A percentile compares a stretch with the other conserved stretches of the same genome.
Conservation (phyloP, 257 asterid genomes). For the Solanum bulbocastanum region DNA sequence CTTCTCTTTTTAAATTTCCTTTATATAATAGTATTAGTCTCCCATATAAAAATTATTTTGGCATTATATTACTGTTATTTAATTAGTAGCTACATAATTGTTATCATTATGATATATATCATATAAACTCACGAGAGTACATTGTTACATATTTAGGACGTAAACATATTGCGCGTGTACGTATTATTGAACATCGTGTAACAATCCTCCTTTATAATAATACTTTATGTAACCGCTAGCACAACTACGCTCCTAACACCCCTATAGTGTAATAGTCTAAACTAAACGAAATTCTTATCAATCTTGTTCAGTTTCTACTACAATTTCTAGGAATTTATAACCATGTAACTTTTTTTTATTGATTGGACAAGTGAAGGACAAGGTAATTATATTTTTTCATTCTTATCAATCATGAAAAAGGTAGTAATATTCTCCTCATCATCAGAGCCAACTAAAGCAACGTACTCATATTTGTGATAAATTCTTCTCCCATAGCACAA, state of each 20-base stretch:
- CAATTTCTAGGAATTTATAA: not conserved
- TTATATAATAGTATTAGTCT: not conserved
- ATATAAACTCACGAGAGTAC: no score
- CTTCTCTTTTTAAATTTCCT: not conserved
- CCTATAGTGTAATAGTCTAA: not conserved
- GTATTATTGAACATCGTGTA: no score
- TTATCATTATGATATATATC: not conserved
- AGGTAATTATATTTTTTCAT: not conserved
- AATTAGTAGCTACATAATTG: not conserved
- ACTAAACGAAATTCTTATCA: not conserved
- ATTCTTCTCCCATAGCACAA: not conserved
- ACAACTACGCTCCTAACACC: not conserved
- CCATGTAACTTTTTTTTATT: not conserved
- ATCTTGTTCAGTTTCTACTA: not conserved
- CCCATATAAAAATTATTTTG: not conserved
- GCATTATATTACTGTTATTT: not conserved
- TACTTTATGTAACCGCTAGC: not conserved
- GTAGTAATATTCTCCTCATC: not conserved
- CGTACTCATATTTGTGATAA: not conserved
- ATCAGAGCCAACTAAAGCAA: not conserved
- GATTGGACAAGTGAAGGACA: not conserved
- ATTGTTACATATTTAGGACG: not conserved
- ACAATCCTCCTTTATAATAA: not conserved
- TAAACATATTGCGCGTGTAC: no score
- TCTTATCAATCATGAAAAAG: not conserved